Conservation (phyloP, 192 early-diverging fungal species). For the Haplosporangium gracile region DNA sequence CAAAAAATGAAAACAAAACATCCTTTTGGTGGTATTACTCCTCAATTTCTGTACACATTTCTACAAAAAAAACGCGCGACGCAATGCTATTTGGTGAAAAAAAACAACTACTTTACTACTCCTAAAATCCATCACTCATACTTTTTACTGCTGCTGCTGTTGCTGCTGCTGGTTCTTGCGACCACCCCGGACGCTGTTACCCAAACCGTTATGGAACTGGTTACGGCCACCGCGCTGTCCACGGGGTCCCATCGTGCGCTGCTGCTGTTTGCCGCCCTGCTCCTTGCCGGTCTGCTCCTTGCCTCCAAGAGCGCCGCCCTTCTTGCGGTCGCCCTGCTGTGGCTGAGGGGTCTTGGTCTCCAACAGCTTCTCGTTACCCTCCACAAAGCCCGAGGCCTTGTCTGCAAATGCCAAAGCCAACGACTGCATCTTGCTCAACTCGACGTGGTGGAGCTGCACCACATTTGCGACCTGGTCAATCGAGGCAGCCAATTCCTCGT, state of each 20-base stretch:
- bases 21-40: too few species aligned
- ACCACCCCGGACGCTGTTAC: conserved; percentile 54
- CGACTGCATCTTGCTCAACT: conserved; percentile 82
- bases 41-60: too few species aligned
- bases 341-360: conserved; percentile 73
- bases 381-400: conserved; percentile 88
- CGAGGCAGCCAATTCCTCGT: conserved; percentile 90
- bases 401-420: conserved; percentile 89
- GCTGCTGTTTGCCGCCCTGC: conserved; percentile 50
- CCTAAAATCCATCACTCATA: neutral
- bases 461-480: conserved; percentile 87
- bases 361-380: conserved; percentile 92
- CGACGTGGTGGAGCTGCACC: conserved; percentile 86
- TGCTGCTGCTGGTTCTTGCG: conserved; percentile 34
- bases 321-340: conserved; percentile 48
- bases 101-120: too few species aligned
- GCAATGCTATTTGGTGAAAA: too few species aligned
- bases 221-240: conserved; percentile 48
- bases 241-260: conserved; percentile 43
- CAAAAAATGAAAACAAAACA: too few species aligned
- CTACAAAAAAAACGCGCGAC: too few species aligned
- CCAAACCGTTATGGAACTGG: conserved; percentile 53
- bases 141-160: neutral
- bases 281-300: conserved; percentile 50
- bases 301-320: conserved; percentile 31